Conservation (phyloP, 140 eudicot genomes). For the Bidens hawaiensis region DNA sequence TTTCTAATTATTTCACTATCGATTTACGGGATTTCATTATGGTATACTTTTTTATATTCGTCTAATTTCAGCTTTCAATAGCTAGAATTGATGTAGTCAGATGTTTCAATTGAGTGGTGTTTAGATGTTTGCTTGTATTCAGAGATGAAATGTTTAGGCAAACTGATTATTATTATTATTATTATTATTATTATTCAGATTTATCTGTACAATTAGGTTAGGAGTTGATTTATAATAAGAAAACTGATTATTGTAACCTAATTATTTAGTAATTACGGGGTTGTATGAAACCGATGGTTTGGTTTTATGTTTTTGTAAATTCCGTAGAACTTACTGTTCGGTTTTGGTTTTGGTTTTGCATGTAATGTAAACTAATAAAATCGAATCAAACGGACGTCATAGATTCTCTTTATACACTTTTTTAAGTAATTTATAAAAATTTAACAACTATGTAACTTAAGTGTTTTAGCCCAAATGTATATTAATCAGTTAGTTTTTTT, state of each 20-base stretch:
- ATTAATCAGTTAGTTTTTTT: too few relatives aligned
- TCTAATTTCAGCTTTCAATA: background rate
- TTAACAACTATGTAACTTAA: too few relatives aligned
- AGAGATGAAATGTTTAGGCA: background rate
- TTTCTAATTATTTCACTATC: background rate
- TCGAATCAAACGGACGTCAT: too few relatives aligned
- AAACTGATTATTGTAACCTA: background rate
- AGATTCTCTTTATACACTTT: too few relatives aligned
- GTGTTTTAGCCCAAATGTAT: too few relatives aligned
- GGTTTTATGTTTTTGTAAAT: too few relatives aligned
- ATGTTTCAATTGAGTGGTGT: background rate
- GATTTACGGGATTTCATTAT: background rate
- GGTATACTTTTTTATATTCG: background rate
- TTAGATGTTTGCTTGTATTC: background rate
- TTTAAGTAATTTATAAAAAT: too few relatives aligned
- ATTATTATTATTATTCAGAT: too few relatives aligned
- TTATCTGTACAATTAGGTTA: background rate
- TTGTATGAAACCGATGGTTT: too few relatives aligned
- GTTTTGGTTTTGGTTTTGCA: too few relatives aligned
- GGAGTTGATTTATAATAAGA: background rate
- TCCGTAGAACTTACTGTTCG: too few relatives aligned
- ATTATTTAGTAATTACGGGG: background rate
- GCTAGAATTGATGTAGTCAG: background rate
- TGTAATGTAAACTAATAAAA: too few relatives aligned
- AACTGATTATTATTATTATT: background rate